phyloP scores from a whole-genome alignment of 139 green algal species.

The Chlorella vulgaris region DNA sequence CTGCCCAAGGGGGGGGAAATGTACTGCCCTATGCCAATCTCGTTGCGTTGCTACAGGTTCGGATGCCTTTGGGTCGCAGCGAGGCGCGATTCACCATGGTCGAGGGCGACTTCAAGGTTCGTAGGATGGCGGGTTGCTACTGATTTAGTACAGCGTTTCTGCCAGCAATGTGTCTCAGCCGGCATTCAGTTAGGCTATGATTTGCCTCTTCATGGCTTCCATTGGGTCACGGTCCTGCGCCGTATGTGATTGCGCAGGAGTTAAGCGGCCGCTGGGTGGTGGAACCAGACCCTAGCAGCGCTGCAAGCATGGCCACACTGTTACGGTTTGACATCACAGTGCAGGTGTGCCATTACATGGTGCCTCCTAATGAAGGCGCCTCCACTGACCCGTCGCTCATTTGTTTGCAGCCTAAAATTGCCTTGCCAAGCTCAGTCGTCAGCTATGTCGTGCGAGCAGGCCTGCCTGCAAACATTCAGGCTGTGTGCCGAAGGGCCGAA shows the following conservation, averaged over 20 bases:
- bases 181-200: not conserved
- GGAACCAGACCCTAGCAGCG: conserved; percentile 41
- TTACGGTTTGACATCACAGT: conserved; percentile 59
- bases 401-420: conserved; percentile 38
- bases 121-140: not conserved
- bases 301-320: conserved; percentile 37
- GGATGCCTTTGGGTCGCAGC: conserved; percentile 28
- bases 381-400: no score
- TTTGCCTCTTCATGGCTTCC: not conserved
- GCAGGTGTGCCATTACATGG: not conserved
- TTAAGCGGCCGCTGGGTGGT: conserved; percentile 58
- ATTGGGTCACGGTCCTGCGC: not conserved
- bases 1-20: no score
- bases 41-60: not conserved
- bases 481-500: conserved; percentile 50
- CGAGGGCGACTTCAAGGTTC: conserved; percentile 56
- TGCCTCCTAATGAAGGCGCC: no score
- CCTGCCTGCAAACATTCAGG: conserved; percentile 60
- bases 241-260: conserved; percentile 35
- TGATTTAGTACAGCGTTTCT: not conserved
- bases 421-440: conserved; percentile 51
- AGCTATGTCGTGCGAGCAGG: conserved; percentile 53
- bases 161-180: not conserved
- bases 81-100: conserved; percentile 54
- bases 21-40: not conserved